Evolutionary conservation across 331 rosid species (phyloP).

Genomic region (Malus hybrid): DNA sequence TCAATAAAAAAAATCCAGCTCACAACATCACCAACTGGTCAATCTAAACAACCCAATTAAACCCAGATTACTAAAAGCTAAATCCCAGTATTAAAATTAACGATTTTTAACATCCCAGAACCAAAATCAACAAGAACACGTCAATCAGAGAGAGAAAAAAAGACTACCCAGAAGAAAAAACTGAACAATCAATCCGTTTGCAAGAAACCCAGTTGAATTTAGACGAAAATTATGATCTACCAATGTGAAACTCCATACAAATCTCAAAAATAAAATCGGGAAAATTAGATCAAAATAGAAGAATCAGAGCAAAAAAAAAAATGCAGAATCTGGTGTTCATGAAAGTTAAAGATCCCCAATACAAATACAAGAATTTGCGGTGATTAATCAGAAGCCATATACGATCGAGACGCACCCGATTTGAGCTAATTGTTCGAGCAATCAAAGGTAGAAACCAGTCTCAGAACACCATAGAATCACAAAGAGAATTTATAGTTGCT

Average conservation of each 20-base stretch:
- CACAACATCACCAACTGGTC: conserved; percentile 18
- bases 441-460: conserved; percentile 39
- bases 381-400: conserved; percentile 12
- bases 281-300: conserved; percentile 40
- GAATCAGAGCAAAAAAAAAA: background rate
- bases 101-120: conserved; percentile 25
- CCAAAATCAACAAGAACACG: conserved; percentile 7
- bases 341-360: conserved; percentile 34
- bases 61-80: conserved; percentile 16
- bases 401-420: conserved; percentile 52
- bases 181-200: conserved; percentile 17
- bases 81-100: conserved; percentile 29
- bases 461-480: conserved; percentile 53
- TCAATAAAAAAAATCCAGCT: conserved; percentile 12
- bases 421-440: conserved; percentile 21
- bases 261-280: conserved; percentile 18
- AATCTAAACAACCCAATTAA: conserved; percentile 13
- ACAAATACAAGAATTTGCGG: conserved; percentile 17
- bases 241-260: conserved; percentile 22
- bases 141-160: conserved; percentile 1
- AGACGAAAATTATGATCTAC: conserved; percentile 9
- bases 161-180: conserved; percentile 23
- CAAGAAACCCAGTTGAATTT: conserved; percentile 33
- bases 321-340: conserved; percentile 15
- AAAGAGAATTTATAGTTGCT: conserved; percentile 8